Base-by-base conservation (phyloP, 805 yeast species). In the Yarrowia bubula region DNA sequence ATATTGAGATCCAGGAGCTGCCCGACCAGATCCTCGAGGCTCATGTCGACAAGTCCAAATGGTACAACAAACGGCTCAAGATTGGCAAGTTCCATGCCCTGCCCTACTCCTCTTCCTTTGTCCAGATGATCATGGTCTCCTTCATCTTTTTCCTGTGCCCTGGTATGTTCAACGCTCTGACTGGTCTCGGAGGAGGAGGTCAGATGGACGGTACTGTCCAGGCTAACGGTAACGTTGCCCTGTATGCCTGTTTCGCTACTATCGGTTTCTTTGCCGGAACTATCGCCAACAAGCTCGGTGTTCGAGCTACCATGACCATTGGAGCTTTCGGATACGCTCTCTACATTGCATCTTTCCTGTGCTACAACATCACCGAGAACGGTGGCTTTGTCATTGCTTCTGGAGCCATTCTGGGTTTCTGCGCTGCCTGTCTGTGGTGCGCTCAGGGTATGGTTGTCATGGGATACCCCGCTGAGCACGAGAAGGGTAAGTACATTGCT, bases 231-330 rank as follows among this genome's bases (percentile, higher is more conserved):
- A 77, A 77, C 66, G 83, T 81, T 47, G 86, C 87, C 8, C 75
- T 84, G 46, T 79, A 84, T 71, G 77, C 81, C 47, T 81, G 84
- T 0, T 84, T 84, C 70, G 86, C 86, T 31, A 76, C 82, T n/a
- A 69, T 83, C 66, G 87, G 87, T 11, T 83, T 84, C 72, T 79
- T 84, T 80, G 58, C 84, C 11, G 88, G 88, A 69, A 78, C 85
- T 37, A 77, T 84, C 58, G 78, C 82, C 72, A 84, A 84, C 75
- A 70, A 73, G 14, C 69, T 84, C 39, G 87, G 87, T 66, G 76
- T 79, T 17, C 75, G 78, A 67, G 73, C 74, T 31, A 75, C 72
- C 60, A 74, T 82, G 17, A 71, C 76, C 66, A 72, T 80, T 65
- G 84, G 84, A 39, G 82, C 83, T 58, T 66, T 75, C 41, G 84